Evolutionary conservation across 2,329 filamentous ascomycete species (phyloP).

Genomic region (Venturia asperata): DNA sequence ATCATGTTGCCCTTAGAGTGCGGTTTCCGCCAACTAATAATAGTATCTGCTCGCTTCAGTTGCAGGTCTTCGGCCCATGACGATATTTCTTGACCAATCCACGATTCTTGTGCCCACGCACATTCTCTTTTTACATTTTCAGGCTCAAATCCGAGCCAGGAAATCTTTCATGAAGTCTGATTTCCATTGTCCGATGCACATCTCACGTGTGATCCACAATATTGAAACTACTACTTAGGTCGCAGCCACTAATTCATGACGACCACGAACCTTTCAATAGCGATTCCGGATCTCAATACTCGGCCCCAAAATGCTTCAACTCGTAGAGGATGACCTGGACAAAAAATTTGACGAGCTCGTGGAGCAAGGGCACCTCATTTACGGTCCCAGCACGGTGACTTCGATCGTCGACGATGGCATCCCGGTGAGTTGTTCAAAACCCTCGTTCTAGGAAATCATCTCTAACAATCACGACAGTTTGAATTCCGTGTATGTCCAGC

Average conservation of each 20-base stretch:
- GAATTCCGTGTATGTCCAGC: constrained; percentile 31
- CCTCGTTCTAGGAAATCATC: too few relatives aligned
- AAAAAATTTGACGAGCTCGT: constrained; percentile 12
- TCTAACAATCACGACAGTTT: constrained; percentile 23
- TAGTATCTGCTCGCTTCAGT: too few relatives aligned
- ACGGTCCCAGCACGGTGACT: constrained; percentile 5
- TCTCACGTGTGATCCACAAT: constrained; percentile 5
- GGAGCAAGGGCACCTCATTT: constrained; percentile 5
- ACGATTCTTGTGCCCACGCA: too few relatives aligned
- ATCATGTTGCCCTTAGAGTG: too few relatives aligned
- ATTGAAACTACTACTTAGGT: neutral
- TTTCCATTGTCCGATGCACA: too few relatives aligned
- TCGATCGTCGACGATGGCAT: constrained; percentile 10
- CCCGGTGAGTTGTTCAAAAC: neutral
- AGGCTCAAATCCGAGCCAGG: too few relatives aligned
- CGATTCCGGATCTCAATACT: neutral
- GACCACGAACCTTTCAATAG: neutral
- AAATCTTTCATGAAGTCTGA: too few relatives aligned
- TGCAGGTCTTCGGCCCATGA: too few relatives aligned
- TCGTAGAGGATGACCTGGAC: constrained; percentile 4
- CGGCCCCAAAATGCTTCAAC: neutral
- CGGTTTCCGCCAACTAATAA: too few relatives aligned
- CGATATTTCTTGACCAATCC: too few relatives aligned
- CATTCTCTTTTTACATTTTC: too few relatives aligned
- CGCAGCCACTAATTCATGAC: neutral